Evolutionary conservation across 768 basidiomycete species (phyloP).

Genomic region (Leccinum variicolor): DNA sequence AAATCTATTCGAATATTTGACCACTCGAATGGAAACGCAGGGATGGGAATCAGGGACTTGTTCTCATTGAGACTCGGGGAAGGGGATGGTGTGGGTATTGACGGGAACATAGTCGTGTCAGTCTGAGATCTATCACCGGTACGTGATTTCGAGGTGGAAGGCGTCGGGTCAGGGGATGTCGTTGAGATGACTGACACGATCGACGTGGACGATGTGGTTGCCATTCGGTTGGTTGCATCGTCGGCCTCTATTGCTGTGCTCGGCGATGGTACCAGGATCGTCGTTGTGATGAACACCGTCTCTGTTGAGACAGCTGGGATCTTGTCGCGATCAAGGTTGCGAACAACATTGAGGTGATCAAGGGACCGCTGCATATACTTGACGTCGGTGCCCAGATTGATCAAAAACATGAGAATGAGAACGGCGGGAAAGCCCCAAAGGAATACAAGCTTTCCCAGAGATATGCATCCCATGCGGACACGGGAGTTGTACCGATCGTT

Average conservation of each 20-base stretch:
- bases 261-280: conserved; percentile 15
- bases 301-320: conserved; percentile 9
- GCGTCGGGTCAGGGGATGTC: conserved; percentile 1
- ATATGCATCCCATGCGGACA: conserved; percentile 8
- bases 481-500: conserved; percentile 6
- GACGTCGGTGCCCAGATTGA: conserved; percentile 28
- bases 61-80: conserved; percentile 11
- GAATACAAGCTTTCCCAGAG: conserved; percentile 8
- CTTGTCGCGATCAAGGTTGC: conserved; percentile 4
- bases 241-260: background rate
- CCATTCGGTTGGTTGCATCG: background rate
- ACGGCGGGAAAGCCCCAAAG: conserved; percentile 17
- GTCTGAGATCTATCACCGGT: conserved; percentile 11
- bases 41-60: conserved; percentile 18
- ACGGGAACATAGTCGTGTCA: conserved; percentile 7
- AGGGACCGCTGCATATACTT: conserved; percentile 23
- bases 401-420: conserved; percentile 17
- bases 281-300: conserved; percentile 32
- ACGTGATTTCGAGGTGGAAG: conserved; percentile 4
- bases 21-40: conserved; percentile 29
- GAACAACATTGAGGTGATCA: conserved; percentile 15
- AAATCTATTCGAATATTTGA: conserved; percentile 24
- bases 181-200: conserved; percentile 8
- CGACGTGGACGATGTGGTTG: conserved; percentile 5
- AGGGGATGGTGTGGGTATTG: conserved; percentile 13